Evolutionary conservation across 2,329 filamentous ascomycete genomes (phyloP), one percentile per base, ranked within the genome.

Genomic region (Clarireedia monteithiana): DNA sequence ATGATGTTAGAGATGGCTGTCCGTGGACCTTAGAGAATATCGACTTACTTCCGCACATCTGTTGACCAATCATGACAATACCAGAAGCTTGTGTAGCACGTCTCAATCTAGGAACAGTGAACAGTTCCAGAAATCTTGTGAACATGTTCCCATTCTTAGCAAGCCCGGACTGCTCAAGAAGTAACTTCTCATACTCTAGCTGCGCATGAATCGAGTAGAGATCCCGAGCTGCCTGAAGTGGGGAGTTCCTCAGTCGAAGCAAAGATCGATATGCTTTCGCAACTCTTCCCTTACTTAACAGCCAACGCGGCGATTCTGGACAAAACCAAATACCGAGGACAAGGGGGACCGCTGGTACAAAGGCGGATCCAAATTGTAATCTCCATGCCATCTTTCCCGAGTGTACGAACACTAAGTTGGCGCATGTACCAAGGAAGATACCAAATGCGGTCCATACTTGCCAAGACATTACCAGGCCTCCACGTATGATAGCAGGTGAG

Each of bases 31-130:
- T 80, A 51, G 15, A 23, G 44, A 36, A 36, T 1, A 46, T 36
- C 12, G 6, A 58, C 50, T 38, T 53, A 57, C 55, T 57, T 49
- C 55, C 55, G 44, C 55, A 62, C 59, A 64, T 64, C 74, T 58
- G 82, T 79, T 66, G 64, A 23, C 54, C 64, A 50, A 66, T 66
- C 65, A 67, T 95, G 63, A 92, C 88, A 1, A 83, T 83, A 60
- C 84, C 88, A 0, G 88, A 86, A 6, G 89, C 89, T 17, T 88
- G 76, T 4, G 84, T 91, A 3, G 90, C 90, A 39, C 85, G 78
- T 14, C 85, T 80, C 5, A 88, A 74, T 48, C 86, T 80, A 2
- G 86, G 84, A 53, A 89, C 78, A 6, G 82, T 87, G 64, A 89
- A 86, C 3, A 86, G 75, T 67, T 89, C 80, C 47, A 77, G 65